These are phyloP conservation scores for Aureoboletus auriporus DNA, from an alignment of 768 basidiomycete species.

Conservation along the genomic window DNA sequence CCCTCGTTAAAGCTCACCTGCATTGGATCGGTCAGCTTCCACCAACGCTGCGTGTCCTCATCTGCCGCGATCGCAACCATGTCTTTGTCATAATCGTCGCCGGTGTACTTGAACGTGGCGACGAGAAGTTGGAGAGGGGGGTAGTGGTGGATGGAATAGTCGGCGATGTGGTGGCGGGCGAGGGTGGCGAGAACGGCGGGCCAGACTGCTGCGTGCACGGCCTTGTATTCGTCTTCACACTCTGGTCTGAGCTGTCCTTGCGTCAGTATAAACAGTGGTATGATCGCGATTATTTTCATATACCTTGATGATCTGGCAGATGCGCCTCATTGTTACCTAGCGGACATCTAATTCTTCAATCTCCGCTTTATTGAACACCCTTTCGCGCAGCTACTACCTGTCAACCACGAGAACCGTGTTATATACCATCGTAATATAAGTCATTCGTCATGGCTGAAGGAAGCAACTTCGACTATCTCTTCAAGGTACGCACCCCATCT, in stretches of 20 bases:
- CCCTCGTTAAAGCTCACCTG: constrained; percentile 72
- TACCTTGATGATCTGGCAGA: constrained; percentile 74
- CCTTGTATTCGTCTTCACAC: constrained; percentile 47
- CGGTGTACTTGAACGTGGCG: constrained; percentile 76
- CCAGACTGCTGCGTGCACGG: constrained; percentile 64
- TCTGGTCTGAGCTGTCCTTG: constrained; percentile 49
- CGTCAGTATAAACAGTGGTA: neutral
- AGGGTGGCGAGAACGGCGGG: constrained; percentile 64
- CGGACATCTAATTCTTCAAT: constrained; percentile 16
- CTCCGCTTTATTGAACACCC: constrained; percentile 24
- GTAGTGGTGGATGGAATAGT: constrained; percentile 76
- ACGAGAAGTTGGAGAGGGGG: constrained; percentile 62
- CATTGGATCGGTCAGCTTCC: constrained; percentile 73
- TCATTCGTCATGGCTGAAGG: constrained; percentile 71
- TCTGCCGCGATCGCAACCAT: constrained; percentile 64
- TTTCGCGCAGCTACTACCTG: neutral
- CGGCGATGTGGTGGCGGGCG: constrained; percentile 56
- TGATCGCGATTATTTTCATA: neutral
- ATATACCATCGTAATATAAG: constrained; percentile 2
- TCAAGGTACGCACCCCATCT: constrained; percentile 65
- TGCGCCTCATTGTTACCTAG: constrained; percentile 36
- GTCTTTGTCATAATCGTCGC: constrained; percentile 58
- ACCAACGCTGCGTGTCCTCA: constrained; percentile 71
- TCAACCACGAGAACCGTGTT: neutral
- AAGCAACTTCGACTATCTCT: constrained; percentile 97